Percentiles rank a stretch among this genome's conserved stretches.
Conservation (phyloP, 495 filamentous ascomycete genomes). For the Aspergillus coremiiformis region DNA sequence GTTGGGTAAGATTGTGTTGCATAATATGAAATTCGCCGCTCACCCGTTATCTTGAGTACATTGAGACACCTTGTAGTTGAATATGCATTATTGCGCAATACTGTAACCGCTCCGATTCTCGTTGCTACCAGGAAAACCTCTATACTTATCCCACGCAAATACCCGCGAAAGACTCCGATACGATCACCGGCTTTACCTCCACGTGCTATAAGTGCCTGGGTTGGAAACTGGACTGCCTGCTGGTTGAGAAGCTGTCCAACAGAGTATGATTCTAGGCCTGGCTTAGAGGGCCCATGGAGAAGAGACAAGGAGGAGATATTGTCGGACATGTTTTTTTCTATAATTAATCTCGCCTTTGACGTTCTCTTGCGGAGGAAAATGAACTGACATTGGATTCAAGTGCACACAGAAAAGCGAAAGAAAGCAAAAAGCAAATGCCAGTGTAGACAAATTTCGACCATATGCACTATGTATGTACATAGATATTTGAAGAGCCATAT, state of each 20-base stretch:
- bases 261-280: neutral
- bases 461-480: too few species aligned
- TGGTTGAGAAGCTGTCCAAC: neutral
- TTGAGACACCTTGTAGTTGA: neutral
- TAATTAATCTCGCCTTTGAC: too few species aligned
- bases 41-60: neutral
- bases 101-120: neutral
- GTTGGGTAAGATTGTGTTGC: neutral
- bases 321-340: neutral
- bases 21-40: neutral
- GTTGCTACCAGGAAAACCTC: neutral
- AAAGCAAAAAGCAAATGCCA: too few species aligned
- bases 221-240: neutral
- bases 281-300: neutral
- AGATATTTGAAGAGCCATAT: too few species aligned
- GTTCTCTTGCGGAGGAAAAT: too few species aligned
- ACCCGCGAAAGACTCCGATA: neutral
- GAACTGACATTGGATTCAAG: too few species aligned
- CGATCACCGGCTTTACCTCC: neutral
- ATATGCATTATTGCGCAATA: neutral
- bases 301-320: neutral
- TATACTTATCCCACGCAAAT: neutral
- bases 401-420: too few species aligned
- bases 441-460: too few species aligned
- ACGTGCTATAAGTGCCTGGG: neutral